Evolutionary conservation across 306 rosid species (phyloP).

Genomic region (Prunus campanulata): DNA sequence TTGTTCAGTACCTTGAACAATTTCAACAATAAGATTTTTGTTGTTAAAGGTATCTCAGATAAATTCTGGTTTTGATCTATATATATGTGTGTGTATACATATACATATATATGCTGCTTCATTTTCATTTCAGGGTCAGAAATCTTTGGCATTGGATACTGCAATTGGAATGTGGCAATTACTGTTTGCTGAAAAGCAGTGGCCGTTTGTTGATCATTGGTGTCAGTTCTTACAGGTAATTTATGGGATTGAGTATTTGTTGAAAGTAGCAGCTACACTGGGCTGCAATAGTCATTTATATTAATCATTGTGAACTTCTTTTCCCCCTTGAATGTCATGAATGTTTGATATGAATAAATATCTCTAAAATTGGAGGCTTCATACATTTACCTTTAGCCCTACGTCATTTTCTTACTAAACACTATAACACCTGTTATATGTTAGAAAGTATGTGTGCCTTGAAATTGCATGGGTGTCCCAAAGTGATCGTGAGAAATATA

Average conservation of each 20-base stretch:
- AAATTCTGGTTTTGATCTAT: background rate
- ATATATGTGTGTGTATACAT: background rate
- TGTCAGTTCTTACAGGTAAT: slow-evolving; percentile 95
- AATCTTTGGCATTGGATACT: slow-evolving; percentile 96
- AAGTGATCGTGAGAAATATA: background rate
- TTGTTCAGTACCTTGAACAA: background rate
- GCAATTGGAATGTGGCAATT: slow-evolving; percentile 99
- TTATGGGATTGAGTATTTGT: background rate
- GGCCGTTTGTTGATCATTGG: slow-evolving; percentile 97
- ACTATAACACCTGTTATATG: background rate
- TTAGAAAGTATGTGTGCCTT: background rate
- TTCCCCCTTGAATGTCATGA: background rate
- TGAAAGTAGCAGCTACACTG: background rate
- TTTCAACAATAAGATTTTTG: background rate
- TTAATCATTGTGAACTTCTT: background rate
- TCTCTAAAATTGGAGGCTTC: background rate
- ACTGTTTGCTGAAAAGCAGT: slow-evolving; percentile 93
- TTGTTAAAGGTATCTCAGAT: background rate
- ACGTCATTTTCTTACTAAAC: background rate
- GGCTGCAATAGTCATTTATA: background rate
- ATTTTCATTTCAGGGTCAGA: slow-evolving; percentile 77
- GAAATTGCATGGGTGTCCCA: background rate
- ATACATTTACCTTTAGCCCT: background rate
- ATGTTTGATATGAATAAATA: background rate
- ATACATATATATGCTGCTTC: background rate